Conservation (phyloP, 768 basidiomycete species). For the Phaffia tasmanica region DNA sequence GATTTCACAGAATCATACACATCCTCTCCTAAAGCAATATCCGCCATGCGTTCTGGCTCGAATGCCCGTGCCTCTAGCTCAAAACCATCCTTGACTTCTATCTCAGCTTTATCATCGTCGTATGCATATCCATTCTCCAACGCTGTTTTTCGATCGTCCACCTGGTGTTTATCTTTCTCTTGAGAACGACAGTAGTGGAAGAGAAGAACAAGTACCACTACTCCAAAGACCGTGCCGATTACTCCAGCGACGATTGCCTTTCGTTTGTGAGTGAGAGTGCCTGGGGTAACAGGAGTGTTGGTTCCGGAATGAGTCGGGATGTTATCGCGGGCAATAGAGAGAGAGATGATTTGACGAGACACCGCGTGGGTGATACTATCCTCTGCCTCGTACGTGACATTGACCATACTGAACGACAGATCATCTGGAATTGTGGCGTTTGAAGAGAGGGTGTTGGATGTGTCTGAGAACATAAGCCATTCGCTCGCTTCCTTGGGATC, state of each 20-base stretch:
- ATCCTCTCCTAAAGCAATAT: neutral
- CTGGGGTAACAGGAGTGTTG: neutral
- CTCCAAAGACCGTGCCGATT: constrained; percentile 22
- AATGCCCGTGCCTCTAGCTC: constrained; percentile 31
- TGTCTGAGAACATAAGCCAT: constrained; percentile 49
- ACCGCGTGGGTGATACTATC: constrained; percentile 28
- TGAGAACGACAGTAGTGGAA: constrained; percentile 17
- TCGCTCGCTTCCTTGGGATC: constrained; percentile 43
- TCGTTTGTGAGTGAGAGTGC: constrained; percentile 2
- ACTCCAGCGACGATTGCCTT: constrained; percentile 17
- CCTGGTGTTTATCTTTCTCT: constrained; percentile 13
- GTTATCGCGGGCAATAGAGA: constrained; percentile 23
- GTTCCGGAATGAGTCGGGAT: constrained; percentile 5
- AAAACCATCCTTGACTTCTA: constrained; percentile 11
- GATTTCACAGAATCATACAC: constrained; percentile 4
- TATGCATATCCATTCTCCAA: neutral
- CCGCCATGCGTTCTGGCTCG: constrained; percentile 16
- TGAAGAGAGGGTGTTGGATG: constrained; percentile 33
- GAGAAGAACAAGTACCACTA: constrained; percentile 21
- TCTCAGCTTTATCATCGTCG: constrained; percentile 12
- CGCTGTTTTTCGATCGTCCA: neutral
- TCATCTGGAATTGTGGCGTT: constrained; percentile 49
- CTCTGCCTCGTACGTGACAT: constrained; percentile 18
- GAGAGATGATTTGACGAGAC: constrained; percentile 24
- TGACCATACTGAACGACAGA: constrained; percentile 29